A percentile compares a stretch with the other conserved stretches of the same genome.
Evolutionary conservation across 2,329 filamentous ascomycete species (phyloP).

Genomic region (Penicillium sp.): DNA sequence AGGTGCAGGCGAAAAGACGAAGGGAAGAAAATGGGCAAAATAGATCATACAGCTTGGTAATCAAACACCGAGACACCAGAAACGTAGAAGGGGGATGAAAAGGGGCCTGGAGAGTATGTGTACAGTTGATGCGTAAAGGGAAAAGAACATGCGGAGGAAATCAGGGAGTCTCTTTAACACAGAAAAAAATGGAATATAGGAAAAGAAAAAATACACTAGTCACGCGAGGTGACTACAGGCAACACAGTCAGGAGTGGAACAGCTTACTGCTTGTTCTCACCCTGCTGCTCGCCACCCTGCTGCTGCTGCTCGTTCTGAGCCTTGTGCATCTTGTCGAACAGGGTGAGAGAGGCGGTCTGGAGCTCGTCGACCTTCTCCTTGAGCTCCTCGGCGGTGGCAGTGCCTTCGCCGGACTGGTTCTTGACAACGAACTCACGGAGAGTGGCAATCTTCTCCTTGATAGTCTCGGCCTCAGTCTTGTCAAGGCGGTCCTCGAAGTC

Average conservation of each 20-base stretch:
- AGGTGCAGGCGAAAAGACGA: slow-evolving; percentile 26
- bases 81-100: slow-evolving; percentile 22
- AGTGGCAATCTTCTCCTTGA: slow-evolving; percentile 86
- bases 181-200: slow-evolving; percentile 22
- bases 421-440: slow-evolving; percentile 89
- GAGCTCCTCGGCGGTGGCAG: slow-evolving; percentile 82
- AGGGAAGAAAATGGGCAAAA: slow-evolving; percentile 18
- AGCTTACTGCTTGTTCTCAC: slow-evolving; percentile 64
- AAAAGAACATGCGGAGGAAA: slow-evolving; percentile 25
- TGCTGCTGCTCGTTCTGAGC: slow-evolving; percentile 67
- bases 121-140: slow-evolving; percentile 34
- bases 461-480: slow-evolving; percentile 89
- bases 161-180: slow-evolving; percentile 23
- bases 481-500: slow-evolving; percentile 95
- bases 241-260: slow-evolving; percentile 38
- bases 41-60: slow-evolving; percentile 26
- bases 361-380: slow-evolving; percentile 99
- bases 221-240: slow-evolving; percentile 18
- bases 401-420: slow-evolving; percentile 89
- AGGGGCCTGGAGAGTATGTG: slow-evolving; percentile 33
- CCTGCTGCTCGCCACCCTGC: slow-evolving; percentile 47
- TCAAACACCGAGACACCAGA: slow-evolving; percentile 40
- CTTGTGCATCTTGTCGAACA: slow-evolving; percentile 99
- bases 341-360: slow-evolving; percentile 88
- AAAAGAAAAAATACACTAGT: slow-evolving; percentile 28